Conservation (phyloP, 768 basidiomycete genomes). For the Collybiopsis luxurians region DNA sequence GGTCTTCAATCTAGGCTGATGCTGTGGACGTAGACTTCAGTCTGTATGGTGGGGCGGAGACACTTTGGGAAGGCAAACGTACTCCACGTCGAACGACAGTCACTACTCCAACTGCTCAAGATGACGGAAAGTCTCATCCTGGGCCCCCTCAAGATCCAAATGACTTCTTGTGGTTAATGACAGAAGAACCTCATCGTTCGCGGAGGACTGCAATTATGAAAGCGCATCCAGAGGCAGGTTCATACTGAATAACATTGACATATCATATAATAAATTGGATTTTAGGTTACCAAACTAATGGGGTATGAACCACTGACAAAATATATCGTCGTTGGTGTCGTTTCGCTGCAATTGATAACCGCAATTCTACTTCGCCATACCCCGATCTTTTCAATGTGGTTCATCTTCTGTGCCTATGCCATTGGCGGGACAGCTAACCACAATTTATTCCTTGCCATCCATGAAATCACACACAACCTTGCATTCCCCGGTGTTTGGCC, state of each 20-base stretch:
- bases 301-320: conserved; percentile 91
- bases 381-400: conserved; percentile 64
- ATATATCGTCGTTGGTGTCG: conserved; percentile 83
- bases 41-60: conserved; percentile 82
- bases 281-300: conserved; percentile 98
- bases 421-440: conserved; percentile 97
- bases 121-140: conserved; percentile 39
- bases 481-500: conserved; percentile 80
- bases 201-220: conserved; percentile 89
- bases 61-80: conserved; percentile 53
- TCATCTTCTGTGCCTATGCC: conserved; percentile 75
- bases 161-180: conserved; percentile 97
- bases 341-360: conserved; percentile 65
- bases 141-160: conserved; percentile 69
- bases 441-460: conserved; percentile 96
- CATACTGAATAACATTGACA: too few species aligned
- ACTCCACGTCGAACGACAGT: conserved; percentile 51
- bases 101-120: conserved; percentile 32
- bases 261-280: too few species aligned
- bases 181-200: conserved; percentile 94
- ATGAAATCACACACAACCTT: conserved; percentile 98
- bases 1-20: not conserved
- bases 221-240: conserved; percentile 83
- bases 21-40: conserved; percentile 59
- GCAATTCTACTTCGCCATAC: conserved; percentile 68